These are phyloP conservation scores for Raphanus raphanistrum DNA, from an alignment of 345 rosid genomes.

Conservation along the genomic window DNA sequence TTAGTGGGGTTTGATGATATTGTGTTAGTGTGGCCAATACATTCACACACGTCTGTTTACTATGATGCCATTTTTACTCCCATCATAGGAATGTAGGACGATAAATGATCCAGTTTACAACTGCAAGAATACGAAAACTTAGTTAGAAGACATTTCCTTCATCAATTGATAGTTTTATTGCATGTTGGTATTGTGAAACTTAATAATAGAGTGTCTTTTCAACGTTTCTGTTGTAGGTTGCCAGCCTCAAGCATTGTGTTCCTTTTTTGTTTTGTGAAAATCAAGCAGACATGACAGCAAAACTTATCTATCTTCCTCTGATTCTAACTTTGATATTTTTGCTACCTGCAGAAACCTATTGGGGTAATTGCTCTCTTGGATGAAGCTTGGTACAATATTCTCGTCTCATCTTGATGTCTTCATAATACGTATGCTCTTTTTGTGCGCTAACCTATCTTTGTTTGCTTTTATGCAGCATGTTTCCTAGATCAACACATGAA, in stretches of 20 bases:
- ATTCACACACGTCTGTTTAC: not conserved
- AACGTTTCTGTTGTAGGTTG: slow-evolving; percentile 7
- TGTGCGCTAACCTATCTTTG: slow-evolving; percentile 44
- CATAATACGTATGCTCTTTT: slow-evolving; percentile 1
- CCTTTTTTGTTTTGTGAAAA: not conserved
- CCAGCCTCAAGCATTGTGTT: slow-evolving; percentile 2
- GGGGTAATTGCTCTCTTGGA: slow-evolving; percentile 94
- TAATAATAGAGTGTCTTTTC: slow-evolving; percentile 7
- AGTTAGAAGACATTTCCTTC: not conserved
- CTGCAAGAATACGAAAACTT: slow-evolving; percentile 6
- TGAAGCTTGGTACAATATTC: slow-evolving; percentile 86
- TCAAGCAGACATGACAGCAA: slow-evolving; percentile 7
- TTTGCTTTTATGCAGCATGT: slow-evolving; percentile 80
- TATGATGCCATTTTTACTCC: slow-evolving; percentile 7
- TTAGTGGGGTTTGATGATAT: slow-evolving; percentile 1
- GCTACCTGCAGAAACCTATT: slow-evolving; percentile 87
- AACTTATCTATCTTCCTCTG: slow-evolving; percentile 21
- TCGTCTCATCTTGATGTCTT: slow-evolving; percentile 17
- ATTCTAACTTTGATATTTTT: slow-evolving; percentile 19
- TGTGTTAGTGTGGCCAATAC: slow-evolving; percentile 10
- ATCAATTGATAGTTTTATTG: not conserved
- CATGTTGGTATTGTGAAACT: slow-evolving; percentile 16
- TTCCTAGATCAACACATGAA: slow-evolving; percentile 89
- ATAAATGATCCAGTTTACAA: not conserved
- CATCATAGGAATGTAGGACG: slow-evolving; percentile 13